Evolutionary conservation across 306 rosid genomes (phyloP).

Genomic region (Glycine tomentella): DNA sequence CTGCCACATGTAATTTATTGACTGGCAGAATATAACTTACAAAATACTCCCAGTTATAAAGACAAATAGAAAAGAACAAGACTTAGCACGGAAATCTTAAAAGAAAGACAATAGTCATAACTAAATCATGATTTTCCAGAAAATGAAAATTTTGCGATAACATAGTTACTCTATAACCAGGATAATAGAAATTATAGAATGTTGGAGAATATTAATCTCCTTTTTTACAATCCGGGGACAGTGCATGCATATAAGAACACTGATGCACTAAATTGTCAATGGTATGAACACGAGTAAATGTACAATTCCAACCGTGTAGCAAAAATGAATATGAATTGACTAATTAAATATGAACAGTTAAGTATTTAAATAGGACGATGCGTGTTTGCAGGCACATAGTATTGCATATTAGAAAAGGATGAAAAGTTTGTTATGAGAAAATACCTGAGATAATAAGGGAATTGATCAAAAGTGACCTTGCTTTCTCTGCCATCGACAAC

Average conservation of each 20-base stretch:
- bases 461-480: constrained; percentile 78
- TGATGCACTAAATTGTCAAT: not conserved
- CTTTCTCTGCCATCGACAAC: constrained; percentile 74
- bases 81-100: not conserved
- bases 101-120: too few relatives aligned
- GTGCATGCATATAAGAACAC: not conserved
- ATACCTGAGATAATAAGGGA: constrained; percentile 80
- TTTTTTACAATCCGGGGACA: not conserved
- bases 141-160: not conserved
- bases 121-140: not conserved
- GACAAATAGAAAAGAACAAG: not conserved
- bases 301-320: not conserved
- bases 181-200: not conserved
- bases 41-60: too few relatives aligned
- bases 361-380: not conserved
- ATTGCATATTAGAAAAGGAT: too few relatives aligned
- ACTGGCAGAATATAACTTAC: too few relatives aligned
- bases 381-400: not conserved
- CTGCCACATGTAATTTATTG: not conserved
- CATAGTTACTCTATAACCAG: not conserved
- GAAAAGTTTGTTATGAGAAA: too few relatives aligned
- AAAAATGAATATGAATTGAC: not conserved
- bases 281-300: not conserved
- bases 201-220: not conserved
- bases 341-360: too few relatives aligned